phyloP scores from a whole-genome alignment of 257 asterid species.

The Solanum verrucosum region DNA sequence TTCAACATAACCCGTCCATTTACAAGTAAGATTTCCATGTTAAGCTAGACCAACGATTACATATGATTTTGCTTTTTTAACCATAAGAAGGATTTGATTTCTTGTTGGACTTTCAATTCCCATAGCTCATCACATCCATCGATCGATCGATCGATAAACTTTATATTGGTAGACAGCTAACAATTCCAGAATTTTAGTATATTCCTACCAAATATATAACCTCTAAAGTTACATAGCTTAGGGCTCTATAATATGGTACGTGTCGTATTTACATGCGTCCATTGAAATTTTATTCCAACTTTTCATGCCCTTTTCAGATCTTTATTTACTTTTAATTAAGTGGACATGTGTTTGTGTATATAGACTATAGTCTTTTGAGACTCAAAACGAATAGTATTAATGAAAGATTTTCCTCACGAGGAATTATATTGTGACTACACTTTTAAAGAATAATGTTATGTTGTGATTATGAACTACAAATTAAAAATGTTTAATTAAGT shows the following conservation, averaged over 20 bases:
- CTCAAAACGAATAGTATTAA: not conserved
- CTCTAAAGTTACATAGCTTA: not conserved
- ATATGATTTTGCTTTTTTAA: not conserved
- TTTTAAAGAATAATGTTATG: not conserved
- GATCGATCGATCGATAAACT: not conserved
- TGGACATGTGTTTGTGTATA: not conserved
- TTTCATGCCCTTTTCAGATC: not conserved
- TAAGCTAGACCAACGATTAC: not conserved
- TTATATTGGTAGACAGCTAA: not conserved
- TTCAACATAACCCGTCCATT: not conserved
- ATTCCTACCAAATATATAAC: not conserved
- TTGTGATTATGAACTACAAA: not conserved
- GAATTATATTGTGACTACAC: not conserved
- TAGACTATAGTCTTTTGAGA: not conserved
- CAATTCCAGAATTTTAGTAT: not conserved
- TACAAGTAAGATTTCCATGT: not conserved
- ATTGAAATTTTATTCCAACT: not conserved
- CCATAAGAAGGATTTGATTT: not conserved
- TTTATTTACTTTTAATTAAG: not conserved
- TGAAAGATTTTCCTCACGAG: not conserved
- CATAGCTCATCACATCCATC: not conserved
- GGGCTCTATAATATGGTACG: not conserved
- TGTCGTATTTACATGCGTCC: not conserved
- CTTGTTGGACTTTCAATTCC: not conserved
- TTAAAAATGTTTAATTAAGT: not conserved